Evolutionary conservation across 225 moss, liverwort and hornwort genomes (phyloP).

Genomic region (Asterella californica): DNA sequence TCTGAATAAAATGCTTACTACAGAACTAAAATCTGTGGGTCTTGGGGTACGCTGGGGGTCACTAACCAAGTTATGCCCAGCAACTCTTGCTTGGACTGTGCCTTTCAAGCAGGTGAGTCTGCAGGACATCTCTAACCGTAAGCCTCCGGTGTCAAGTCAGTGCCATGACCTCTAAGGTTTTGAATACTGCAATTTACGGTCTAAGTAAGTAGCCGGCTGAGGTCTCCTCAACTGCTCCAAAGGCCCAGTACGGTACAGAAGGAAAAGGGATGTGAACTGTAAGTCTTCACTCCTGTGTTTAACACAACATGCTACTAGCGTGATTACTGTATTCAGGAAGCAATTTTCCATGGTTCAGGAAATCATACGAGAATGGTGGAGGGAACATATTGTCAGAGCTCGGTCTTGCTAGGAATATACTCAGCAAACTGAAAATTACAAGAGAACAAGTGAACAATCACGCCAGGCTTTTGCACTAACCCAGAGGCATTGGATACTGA

Average conservation of each 20-base stretch:
- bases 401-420: neutral
- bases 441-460: too few relatives aligned
- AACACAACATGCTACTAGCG: neutral
- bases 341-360: neutral
- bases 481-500: slow-evolving; percentile 42
- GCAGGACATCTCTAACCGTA: slow-evolving; percentile 5
- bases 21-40: neutral
- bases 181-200: neutral
- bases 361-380: neutral
- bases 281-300: neutral
- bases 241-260: neutral
- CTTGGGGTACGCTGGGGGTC: neutral
- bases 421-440: neutral
- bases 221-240: slow-evolving; percentile 1
- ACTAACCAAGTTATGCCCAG: slow-evolving; percentile 9
- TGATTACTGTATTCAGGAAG: neutral
- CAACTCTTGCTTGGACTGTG: slow-evolving; percentile 1
- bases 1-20: neutral
- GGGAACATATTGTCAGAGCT: neutral
- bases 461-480: slow-evolving; percentile 23
- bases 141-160: slow-evolving; percentile 4
- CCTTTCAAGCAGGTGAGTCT: neutral
- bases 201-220: neutral
- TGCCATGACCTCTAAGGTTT: neutral
- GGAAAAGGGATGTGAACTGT: neutral